These are phyloP conservation scores for Wickerhamomyces chambardii DNA, from an alignment of 805 yeast genomes.

Conservation along the genomic window DNA sequence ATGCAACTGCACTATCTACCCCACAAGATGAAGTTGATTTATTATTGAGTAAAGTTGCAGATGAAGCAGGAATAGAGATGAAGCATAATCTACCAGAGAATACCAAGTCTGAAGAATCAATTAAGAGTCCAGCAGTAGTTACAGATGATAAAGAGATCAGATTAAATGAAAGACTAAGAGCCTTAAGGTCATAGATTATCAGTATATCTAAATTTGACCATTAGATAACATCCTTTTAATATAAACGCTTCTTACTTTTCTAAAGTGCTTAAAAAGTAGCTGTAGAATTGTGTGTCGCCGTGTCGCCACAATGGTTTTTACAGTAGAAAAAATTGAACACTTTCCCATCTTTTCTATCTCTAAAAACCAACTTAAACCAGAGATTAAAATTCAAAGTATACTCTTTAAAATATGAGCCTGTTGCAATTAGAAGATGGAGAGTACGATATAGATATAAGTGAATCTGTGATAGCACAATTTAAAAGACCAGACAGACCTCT, in stretches of 20 bases:
- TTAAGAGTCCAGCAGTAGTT: slow-evolving; percentile 32
- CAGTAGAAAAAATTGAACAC: no score
- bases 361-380: no score
- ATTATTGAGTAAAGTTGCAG: slow-evolving; percentile 87
- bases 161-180: slow-evolving; percentile 82
- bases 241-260: no score
- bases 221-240: no score
- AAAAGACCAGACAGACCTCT: background rate
- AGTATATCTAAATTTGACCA: no score
- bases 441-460: slow-evolving; percentile 13
- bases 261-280: no score
- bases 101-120: slow-evolving; percentile 44
- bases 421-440: no score
- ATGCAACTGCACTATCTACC: slow-evolving; percentile 79
- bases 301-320: no score
- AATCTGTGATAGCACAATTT: slow-evolving; percentile 6
- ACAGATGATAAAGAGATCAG: slow-evolving; percentile 76
- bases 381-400: no score
- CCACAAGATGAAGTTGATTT: slow-evolving; percentile 95
- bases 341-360: no score
- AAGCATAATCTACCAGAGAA: slow-evolving; percentile 63
- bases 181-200: slow-evolving; percentile 45
- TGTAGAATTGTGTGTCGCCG: no score
- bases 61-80: slow-evolving; percentile 93
- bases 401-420: no score